A percentile compares a stretch with the other conserved stretches of the same genome.
Evolutionary conservation across 192 early-diverging fungal species (phyloP).

Genomic region (Backusella parvicylindrica): DNA sequence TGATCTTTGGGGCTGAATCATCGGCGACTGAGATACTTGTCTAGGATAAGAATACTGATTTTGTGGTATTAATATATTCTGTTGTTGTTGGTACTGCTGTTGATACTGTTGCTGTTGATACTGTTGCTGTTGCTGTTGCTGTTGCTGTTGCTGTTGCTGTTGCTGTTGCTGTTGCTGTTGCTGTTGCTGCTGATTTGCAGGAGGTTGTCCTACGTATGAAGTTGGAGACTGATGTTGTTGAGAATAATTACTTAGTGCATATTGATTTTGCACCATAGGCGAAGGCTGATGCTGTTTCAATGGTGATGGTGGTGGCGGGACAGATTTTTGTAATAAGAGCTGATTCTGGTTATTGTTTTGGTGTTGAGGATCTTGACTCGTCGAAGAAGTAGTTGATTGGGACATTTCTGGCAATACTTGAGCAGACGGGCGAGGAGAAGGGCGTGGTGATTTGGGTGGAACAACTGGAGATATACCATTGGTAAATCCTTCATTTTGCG

Average conservation of each 20-base stretch:
- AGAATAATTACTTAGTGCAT: neutral
- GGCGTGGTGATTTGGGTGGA: slow-evolving; percentile 8
- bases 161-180: neutral
- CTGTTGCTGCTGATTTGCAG: too few relatives aligned
- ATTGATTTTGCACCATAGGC: neutral
- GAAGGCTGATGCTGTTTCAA: neutral
- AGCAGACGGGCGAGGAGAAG: neutral
- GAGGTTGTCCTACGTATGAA: neutral
- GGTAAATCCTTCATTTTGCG: neutral
- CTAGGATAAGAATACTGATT: neutral
- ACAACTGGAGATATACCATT: neutral
- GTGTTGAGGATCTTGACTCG: neutral
- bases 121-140: neutral
- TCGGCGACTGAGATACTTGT: neutral
- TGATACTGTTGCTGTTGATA: neutral
- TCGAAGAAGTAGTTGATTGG: neutral
- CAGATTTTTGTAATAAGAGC: neutral
- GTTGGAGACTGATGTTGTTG: neutral
- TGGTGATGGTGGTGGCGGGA: neutral
- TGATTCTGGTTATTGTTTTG: neutral
- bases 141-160: neutral
- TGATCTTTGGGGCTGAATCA: slow-evolving; percentile 3
- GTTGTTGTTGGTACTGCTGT: neutral
- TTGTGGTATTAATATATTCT: neutral
- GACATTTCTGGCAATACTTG: neutral